A percentile compares a stretch with the other conserved stretches of the same genome.
These are phyloP conservation scores for Purpureocillium takamizusanense DNA, from an alignment of 2,329 filamentous ascomycete genomes.

Conservation along the genomic window DNA sequence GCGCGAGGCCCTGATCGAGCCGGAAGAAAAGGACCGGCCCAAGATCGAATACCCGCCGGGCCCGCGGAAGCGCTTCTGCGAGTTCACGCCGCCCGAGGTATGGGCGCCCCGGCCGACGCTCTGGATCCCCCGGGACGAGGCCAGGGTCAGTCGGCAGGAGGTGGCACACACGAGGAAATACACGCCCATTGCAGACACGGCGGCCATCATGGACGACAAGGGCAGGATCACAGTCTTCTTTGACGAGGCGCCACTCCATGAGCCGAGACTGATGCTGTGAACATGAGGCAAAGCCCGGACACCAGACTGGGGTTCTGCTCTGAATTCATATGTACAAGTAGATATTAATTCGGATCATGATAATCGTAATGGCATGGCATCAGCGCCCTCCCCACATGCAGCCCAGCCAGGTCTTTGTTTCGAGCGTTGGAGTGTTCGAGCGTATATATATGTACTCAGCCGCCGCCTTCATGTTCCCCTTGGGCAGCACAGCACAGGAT, in stretches of 20 bases:
- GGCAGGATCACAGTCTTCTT: conserved; percentile 25
- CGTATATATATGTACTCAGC: no score
- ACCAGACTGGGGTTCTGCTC: no score
- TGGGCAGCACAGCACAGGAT: no score
- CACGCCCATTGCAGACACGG: conserved; percentile 65
- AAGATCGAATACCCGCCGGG: conserved; percentile 39
- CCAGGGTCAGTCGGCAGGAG: conserved; percentile 70
- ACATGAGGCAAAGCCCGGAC: no score
- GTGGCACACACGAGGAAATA: conserved; percentile 61
- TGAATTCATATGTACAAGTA: no score
- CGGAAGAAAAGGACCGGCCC: conserved; percentile 34
- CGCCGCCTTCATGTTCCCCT: no score
- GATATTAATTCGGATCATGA: no score
- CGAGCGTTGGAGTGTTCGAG: no score
- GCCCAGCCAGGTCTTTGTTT: no score
- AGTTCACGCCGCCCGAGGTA: conserved; percentile 59
- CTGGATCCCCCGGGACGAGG: conserved; percentile 75
- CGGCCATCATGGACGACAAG: conserved; percentile 21
- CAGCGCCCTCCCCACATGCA: no score
- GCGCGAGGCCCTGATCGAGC: conserved; percentile 51
- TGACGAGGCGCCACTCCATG: conserved; percentile 27
- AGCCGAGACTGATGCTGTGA: conserved; percentile 29
- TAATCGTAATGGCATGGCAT: no score
- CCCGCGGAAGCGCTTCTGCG: conserved; percentile 42
- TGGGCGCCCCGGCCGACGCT: conserved; percentile 57